phyloP scores from a whole-genome alignment of 2,329 filamentous ascomycete genomes.

The Colletotrichum ledebouriae region DNA sequence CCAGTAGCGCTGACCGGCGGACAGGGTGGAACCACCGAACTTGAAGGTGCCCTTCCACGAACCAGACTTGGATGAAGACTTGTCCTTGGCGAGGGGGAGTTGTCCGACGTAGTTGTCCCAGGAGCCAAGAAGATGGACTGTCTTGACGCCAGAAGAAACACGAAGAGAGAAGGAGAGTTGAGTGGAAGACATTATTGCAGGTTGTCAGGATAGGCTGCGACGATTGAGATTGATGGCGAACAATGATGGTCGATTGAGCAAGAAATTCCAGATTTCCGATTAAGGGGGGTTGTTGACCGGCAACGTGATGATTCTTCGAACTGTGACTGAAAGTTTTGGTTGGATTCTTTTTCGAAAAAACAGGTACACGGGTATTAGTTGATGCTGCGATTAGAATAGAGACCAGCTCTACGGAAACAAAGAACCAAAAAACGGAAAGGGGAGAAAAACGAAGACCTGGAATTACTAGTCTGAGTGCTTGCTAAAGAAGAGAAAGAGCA shows the following conservation, averaged over 20 bases:
- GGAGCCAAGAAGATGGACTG: conserved; percentile 95
- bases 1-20: conserved; percentile 96
- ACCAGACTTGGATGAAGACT: conserved; percentile 84
- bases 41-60: conserved; percentile 97
- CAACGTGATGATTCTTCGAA: conserved; percentile 48
- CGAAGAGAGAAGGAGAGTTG: conserved; percentile 97
- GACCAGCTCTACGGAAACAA: conserved; percentile 66
- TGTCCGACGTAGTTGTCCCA: conserved; percentile 98
- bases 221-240: conserved; percentile 32
- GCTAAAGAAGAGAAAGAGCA: conserved; percentile 70
- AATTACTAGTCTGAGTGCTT: conserved; percentile 71
- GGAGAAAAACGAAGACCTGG: conserved; percentile 64
- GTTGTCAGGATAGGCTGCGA: conserved; percentile 52
- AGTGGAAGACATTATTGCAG: conserved; percentile 83
- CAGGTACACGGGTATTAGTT: conserved; percentile 47
- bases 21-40: conserved; percentile 88
- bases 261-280: conserved; percentile 67
- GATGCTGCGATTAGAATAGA: conserved; percentile 55
- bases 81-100: conserved; percentile 93
- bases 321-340: conserved; percentile 32
- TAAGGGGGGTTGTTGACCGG: conserved; percentile 58
- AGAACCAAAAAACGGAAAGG: conserved; percentile 55
- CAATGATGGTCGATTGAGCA: conserved; percentile 61
- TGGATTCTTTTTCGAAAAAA: conserved; percentile 39
- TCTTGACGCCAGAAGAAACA: conserved; percentile 96